phyloP scores from a whole-genome alignment of 345 rosid genomes.

The Euphorbia tirucalli region DNA sequence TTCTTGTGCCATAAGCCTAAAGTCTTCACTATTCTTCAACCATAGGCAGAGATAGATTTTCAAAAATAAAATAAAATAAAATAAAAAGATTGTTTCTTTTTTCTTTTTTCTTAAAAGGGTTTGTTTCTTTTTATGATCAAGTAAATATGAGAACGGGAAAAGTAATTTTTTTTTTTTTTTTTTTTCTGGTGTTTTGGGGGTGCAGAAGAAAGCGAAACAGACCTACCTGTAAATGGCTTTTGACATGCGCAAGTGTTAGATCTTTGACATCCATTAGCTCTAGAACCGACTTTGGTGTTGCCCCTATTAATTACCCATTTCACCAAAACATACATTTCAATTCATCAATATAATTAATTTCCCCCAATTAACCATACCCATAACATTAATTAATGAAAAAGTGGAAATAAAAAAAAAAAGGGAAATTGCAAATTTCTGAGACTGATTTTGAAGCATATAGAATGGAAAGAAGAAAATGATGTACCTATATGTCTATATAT shows the following conservation, averaged over 20 bases:
- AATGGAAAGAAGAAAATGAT: no score
- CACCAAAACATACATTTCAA: no score
- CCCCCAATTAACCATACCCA: neutral
- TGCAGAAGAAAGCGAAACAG: no score
- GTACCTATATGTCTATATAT: no score
- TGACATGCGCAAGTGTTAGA: constrained; percentile 75
- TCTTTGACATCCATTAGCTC: constrained; percentile 81
- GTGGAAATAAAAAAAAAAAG: neutral
- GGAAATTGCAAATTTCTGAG: neutral
- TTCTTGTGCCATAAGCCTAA: constrained; percentile 34
- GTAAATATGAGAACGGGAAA: no score
- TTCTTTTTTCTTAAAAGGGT: neutral
- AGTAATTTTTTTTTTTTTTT: no score
- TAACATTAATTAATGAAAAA: neutral
- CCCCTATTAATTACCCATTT: constrained; percentile 40
- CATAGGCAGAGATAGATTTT: neutral
- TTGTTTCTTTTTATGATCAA: neutral
- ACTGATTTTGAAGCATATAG: no score
- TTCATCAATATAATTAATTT: neutral
- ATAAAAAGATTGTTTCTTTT: neutral
- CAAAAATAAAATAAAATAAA: no score
- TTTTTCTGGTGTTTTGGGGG: no score
- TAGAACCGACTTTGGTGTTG: constrained; percentile 77
- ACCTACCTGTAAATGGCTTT: constrained; percentile 82
- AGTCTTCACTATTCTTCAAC: constrained; percentile 5